Conservation (phyloP, 2,329 filamentous ascomycete genomes). For the Colletotrichum tanaceti region DNA sequence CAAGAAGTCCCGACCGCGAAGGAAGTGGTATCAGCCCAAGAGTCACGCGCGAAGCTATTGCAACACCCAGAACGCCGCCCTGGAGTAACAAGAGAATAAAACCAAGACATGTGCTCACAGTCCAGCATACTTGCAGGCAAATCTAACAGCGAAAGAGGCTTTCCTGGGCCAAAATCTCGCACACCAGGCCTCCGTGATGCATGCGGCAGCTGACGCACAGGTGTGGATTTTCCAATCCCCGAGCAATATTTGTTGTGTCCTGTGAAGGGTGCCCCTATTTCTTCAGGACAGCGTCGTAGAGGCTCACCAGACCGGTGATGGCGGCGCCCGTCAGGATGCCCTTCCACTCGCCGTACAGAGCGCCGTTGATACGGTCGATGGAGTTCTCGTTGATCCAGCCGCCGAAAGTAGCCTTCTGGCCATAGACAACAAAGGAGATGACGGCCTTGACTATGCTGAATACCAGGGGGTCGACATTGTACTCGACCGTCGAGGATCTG, state of each 20-base stretch:
- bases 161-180: background rate
- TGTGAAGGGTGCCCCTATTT: constrained; percentile 59
- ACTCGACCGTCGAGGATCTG: constrained; percentile 54
- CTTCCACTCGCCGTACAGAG: constrained; percentile 78
- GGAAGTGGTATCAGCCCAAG: constrained; percentile 39
- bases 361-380: constrained; percentile 71
- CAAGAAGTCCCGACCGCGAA: constrained; percentile 9
- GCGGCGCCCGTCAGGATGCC: constrained; percentile 75
- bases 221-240: background rate
- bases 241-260: background rate
- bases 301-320: constrained; percentile 74
- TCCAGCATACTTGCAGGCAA: background rate
- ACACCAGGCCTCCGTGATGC: background rate
- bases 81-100: constrained; percentile 23
- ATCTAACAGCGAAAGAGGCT: background rate
- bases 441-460: constrained; percentile 92
- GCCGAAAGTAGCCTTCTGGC: constrained; percentile 70
- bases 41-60: constrained; percentile 38
- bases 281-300: constrained; percentile 83
- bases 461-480: constrained; percentile 83
- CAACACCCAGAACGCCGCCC: constrained; percentile 41
- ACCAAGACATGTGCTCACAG: constrained; percentile 10
- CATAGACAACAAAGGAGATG: constrained; percentile 83
- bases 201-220: background rate
- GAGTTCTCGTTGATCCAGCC: constrained; percentile 70